Base-by-base conservation (phyloP, 73 alveolate species). In the Symbiodinium pilosum region DNA sequence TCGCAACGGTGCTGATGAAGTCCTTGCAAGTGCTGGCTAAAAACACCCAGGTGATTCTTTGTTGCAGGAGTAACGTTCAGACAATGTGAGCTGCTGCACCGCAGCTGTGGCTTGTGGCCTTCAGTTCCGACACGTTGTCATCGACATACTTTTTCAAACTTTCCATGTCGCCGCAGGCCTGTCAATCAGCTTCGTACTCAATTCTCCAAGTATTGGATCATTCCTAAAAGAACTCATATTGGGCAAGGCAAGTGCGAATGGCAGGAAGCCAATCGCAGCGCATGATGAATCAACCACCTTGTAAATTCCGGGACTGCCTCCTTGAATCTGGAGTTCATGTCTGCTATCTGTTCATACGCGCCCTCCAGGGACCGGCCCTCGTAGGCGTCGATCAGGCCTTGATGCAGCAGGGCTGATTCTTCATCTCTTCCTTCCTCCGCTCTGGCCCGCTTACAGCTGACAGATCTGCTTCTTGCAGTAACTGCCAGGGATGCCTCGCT, bases 81-180 rank as follows among this genome's bases (percentile, higher is more conserved):
- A n/a, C n/a, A n/a, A n/a, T n/a, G n/a, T n/a, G n/a, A 26, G 36
- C 36, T 26, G 28, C 20, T 14, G 40, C 40, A 14, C 84, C 36
- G 42, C 84, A 69, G 38, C 40, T 18, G 28, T 38, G 28, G 16
- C 84, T 0, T 51, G 36, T 16, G 75, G 28, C 86, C 86, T 73
- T 73, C 41, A 92, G 83, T 11, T 92, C 98, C 12, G 98, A 71
- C 81, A 92, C 91, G 83, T 92, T 92, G 41, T 71, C 83, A 40
- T 92, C 98, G 64, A 92, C 98, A 59, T 92, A 92, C n/a, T 42
- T 20, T 83, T 92, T 92, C 44, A 92, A 47, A 84, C 91, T 71
- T n/a, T 92, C 98, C 98, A 92, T 92, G 43, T 92, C 98, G 2
- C 84, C 98, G 43, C 98, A 92, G 2, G 98, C 88, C 95, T 89